Evolutionary conservation across 352 stramenopile species (phyloP).

Genomic region (Peronospora tabacina): DNA sequence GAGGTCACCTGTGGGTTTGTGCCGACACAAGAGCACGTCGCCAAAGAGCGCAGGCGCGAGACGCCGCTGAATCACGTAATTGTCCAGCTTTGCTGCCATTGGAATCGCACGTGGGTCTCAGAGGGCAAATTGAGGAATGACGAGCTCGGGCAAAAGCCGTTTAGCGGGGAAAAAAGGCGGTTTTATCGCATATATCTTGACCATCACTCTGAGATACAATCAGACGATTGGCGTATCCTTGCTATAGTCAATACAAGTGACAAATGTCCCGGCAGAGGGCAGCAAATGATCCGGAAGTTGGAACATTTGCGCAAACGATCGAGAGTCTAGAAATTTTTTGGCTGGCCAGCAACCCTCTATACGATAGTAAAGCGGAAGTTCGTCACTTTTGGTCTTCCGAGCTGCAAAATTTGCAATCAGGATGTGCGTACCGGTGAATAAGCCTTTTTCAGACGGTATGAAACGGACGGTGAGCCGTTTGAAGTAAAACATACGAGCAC

Average conservation of each 20-base stretch:
- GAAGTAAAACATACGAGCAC: background rate
- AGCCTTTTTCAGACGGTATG: background rate
- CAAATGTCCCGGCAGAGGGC: constrained; percentile 13
- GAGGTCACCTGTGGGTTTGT: constrained; percentile 50
- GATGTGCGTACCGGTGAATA: no score
- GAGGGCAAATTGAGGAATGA: constrained; percentile 1
- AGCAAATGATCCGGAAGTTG: constrained; percentile 3
- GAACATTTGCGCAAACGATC: background rate
- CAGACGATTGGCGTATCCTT: constrained; percentile 13
- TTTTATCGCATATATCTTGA: constrained; percentile 24
- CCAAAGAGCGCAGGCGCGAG: constrained; percentile 72
- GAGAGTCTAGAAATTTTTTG: background rate
- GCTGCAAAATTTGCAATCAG: no score
- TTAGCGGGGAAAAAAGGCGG: background rate
- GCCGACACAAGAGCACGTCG: constrained; percentile 67
- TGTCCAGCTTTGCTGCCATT: constrained; percentile 56
- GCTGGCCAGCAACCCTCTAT: background rate
- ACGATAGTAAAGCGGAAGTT: no score
- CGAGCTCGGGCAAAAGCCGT: background rate
- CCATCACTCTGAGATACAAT: constrained; percentile 20
- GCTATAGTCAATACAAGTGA: constrained; percentile 8
- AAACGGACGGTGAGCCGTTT: background rate
- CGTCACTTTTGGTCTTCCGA: no score
- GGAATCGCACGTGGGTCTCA: background rate
- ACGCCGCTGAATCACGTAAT: constrained; percentile 75